Percentiles rank a stretch among this genome's conserved stretches.
phyloP scores from a whole-genome alignment of 225 moss, liverwort and hornwort species.

The Sphagnum contortum region DNA sequence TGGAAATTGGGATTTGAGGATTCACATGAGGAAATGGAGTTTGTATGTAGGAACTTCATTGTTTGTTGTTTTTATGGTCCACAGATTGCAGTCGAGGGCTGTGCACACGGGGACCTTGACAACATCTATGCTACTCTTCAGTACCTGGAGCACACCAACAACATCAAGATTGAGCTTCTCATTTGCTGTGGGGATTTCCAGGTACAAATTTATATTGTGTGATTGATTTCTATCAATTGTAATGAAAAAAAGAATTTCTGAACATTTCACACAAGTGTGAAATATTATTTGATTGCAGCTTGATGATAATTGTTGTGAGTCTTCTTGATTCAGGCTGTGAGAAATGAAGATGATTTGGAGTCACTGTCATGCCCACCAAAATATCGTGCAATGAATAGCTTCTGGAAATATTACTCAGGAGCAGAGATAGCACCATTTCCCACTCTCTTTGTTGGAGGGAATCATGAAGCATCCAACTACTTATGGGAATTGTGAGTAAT shows the following conservation, averaged over 20 bases:
- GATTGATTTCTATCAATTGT: not conserved
- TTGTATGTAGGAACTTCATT: no score
- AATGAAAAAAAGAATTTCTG: not conserved
- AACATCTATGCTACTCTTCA: conserved; percentile 83
- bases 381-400: conserved; percentile 77
- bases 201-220: conserved; percentile 16
- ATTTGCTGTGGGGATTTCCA: conserved; percentile 99
- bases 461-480: conserved; percentile 92
- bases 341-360: conserved; percentile 76
- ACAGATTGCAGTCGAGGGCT: conserved; percentile 95
- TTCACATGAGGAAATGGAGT: no score
- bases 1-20: no score
- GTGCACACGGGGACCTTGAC: conserved; percentile 89
- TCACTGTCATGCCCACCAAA: conserved; percentile 65
- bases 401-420: conserved; percentile 97
- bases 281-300: no score
- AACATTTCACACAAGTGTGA: no score
- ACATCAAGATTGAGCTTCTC: conserved; percentile 73
- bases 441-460: conserved; percentile 92
- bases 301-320: no score
- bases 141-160: conserved; percentile 62
- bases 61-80: not conserved
- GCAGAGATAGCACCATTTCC: conserved; percentile 74
- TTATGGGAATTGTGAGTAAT: conserved; percentile 57
- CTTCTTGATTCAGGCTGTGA: conserved; percentile 51